phyloP scores from a whole-genome alignment of 768 basidiomycete species.

The Suillus luteus region DNA sequence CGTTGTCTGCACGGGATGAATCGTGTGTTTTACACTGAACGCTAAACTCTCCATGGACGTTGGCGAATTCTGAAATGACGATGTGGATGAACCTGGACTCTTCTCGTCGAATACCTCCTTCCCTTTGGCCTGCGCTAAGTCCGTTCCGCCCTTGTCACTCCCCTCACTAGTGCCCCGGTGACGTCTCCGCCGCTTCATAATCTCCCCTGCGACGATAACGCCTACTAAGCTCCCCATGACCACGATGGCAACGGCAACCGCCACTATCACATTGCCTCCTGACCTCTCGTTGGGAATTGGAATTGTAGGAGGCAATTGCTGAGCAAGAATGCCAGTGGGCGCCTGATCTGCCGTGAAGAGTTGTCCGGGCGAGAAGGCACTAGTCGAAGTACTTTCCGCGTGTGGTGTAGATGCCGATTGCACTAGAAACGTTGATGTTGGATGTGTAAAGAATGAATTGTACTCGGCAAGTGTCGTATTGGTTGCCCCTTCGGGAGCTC shows the following conservation, averaged over 20 bases:
- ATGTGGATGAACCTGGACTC: background rate
- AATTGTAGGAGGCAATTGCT: background rate
- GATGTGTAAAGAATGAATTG: background rate
- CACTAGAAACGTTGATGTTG: background rate
- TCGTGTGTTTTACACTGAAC: background rate
- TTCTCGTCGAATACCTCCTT: background rate
- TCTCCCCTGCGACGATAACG: conserved; percentile 28
- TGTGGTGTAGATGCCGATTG: background rate
- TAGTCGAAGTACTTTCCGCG: background rate
- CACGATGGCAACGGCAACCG: conserved; percentile 25
- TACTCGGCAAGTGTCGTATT: conserved; percentile 2
- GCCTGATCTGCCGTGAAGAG: background rate
- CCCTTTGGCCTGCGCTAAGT: background rate
- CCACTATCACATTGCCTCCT: conserved; percentile 26
- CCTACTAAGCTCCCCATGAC: conserved; percentile 31
- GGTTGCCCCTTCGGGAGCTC: background rate
- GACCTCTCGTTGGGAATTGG: background rate
- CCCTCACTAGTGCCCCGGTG: background rate
- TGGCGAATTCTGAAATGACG: background rate
- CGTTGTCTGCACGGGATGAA: background rate
- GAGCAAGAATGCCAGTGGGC: conserved; percentile 1
- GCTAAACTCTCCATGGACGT: background rate
- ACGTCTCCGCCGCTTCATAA: conserved; percentile 21
- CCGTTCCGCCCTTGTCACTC: background rate
- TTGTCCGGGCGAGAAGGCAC: background rate